Evolutionary conservation across 2,329 filamentous ascomycete species (phyloP).

Genomic region (Anisogramma anomala): DNA sequence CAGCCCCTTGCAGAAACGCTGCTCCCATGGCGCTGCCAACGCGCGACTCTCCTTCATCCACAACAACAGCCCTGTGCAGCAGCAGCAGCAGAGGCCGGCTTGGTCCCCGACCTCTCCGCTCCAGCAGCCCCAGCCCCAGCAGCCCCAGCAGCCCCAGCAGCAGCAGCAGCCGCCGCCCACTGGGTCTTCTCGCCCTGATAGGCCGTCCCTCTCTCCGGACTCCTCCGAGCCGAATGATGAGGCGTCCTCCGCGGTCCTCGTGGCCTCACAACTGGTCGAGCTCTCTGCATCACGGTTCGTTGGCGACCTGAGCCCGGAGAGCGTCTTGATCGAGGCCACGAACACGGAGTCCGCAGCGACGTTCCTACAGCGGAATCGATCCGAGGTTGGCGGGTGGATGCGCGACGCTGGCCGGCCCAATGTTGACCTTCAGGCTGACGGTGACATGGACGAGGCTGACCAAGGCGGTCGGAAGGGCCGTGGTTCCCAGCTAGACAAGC

Average conservation of each 20-base stretch:
- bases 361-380: constrained; percentile 2
- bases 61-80: not conserved
- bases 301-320: constrained; percentile 21
- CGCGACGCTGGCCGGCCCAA: constrained; percentile 27
- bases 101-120: not conserved
- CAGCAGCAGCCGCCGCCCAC: constrained; percentile 4
- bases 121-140: not conserved
- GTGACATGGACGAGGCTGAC: not conserved
- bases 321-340: constrained; percentile 22
- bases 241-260: constrained; percentile 16
- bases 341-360: not conserved
- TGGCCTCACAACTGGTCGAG: constrained; percentile 20
- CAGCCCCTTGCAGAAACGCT: constrained; percentile 14
- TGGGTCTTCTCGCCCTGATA: too few species aligned
- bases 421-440: constrained; percentile 21
- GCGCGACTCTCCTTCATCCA: not conserved
- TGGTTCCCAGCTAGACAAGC: not conserved
- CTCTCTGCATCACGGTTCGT: constrained; percentile 26
- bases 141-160: constrained; percentile 1
- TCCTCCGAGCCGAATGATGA: constrained; percentile 16
- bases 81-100: not conserved
- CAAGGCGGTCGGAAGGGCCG: not conserved
- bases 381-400: constrained; percentile 12
- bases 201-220: too few species aligned
- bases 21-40: constrained; percentile 20